Evolutionary conservation across 2,329 filamentous ascomycete genomes (phyloP), one percentile per base, ranked within the genome.

Genomic region (Juglanconis juglandina): DNA sequence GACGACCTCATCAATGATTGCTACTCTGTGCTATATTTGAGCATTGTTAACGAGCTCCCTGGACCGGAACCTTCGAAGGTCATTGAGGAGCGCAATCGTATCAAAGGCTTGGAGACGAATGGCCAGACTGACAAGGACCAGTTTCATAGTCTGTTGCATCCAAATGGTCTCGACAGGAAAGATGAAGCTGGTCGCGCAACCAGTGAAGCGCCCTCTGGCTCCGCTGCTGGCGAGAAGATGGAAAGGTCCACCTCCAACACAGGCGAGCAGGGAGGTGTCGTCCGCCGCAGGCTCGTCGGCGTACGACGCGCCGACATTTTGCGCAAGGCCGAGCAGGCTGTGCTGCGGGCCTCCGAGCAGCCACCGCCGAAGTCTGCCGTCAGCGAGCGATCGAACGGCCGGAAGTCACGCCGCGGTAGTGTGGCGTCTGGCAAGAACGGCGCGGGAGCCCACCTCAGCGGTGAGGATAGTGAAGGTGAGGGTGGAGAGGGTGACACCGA

Each of bases 1-100:
- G 95, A 99, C 68, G 95, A 99, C 69, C 82, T 98, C n/a, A 90
- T 97, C 65, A 90, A 88, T 30, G 95, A 99, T 73, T 87, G 90
- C 53, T 99, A 96, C 73, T 89, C 91, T 1, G 82, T 86, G 53
- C 79, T 96, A 14, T 95, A 91, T 70, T 80, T 82, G 17, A 84
- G 88, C 35, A 77, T 92, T 53, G 86, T 86, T 2, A 83, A 83
- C 47, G 79, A 78, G 3, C 75, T 92, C 2, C 82, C 83, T 0
- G 78, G 79, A 34, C 71, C 73, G n/a, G 75, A 81, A 50, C 76
- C 82, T 30, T 73, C 79, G 62, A 71, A 74, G 61, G 73, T 79
- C 58, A 78, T 77, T 65, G 82, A 73, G 66, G 82, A 76, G 63
- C 75, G 76, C 53, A 72, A 69, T 48, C 68, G 69, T 62, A 67